phyloP scores from a whole-genome alignment of 768 basidiomycete species.

The Boletus reticuloceps region DNA sequence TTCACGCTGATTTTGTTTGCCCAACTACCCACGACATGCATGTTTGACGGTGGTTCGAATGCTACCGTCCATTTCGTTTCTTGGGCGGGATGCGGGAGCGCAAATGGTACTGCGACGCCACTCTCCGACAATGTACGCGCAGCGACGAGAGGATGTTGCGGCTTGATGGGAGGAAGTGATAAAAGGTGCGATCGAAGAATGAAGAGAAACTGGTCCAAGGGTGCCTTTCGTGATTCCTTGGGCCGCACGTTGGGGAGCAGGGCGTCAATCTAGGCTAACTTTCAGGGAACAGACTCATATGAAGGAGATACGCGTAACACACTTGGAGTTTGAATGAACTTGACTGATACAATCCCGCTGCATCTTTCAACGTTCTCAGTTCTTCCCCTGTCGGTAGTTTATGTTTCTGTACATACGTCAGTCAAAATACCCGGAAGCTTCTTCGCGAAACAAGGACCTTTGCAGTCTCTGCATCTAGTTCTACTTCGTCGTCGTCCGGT shows the following conservation, averaged over 20 bases:
- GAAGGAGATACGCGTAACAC: slow-evolving; percentile 2
- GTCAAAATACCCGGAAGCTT: background rate
- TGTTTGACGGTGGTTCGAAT: slow-evolving; percentile 74
- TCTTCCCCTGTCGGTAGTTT: slow-evolving; percentile 70
- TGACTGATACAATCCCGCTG: slow-evolving; percentile 70
- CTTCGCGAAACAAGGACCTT: slow-evolving; percentile 15
- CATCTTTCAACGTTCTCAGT: slow-evolving; percentile 68
- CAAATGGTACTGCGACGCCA: slow-evolving; percentile 64
- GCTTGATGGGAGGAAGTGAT: slow-evolving; percentile 51
- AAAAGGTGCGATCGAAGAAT: slow-evolving; percentile 64
- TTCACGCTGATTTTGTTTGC: slow-evolving; percentile 73
- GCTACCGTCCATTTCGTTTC: slow-evolving; percentile 88
- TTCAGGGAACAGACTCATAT: slow-evolving; percentile 6
- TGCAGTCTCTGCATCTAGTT: slow-evolving; percentile 1
- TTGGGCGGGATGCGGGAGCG: slow-evolving; percentile 65
- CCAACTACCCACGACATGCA: slow-evolving; percentile 86
- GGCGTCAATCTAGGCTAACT: slow-evolving; percentile 61
- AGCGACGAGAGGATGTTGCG: slow-evolving; percentile 68
- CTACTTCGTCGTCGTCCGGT: background rate
- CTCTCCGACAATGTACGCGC: slow-evolving; percentile 51
- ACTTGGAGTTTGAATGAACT: slow-evolving; percentile 86
- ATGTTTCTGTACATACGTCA: slow-evolving; percentile 17
- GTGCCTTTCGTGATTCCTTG: slow-evolving; percentile 48
- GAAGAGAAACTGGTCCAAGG: slow-evolving; percentile 67
- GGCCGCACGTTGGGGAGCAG: slow-evolving; percentile 75